Percentiles rank a stretch among this genome's conserved stretches.
Conservation (phyloP, 1,284 basidiomycete species). For the Anthracocystis walkeri region DNA sequence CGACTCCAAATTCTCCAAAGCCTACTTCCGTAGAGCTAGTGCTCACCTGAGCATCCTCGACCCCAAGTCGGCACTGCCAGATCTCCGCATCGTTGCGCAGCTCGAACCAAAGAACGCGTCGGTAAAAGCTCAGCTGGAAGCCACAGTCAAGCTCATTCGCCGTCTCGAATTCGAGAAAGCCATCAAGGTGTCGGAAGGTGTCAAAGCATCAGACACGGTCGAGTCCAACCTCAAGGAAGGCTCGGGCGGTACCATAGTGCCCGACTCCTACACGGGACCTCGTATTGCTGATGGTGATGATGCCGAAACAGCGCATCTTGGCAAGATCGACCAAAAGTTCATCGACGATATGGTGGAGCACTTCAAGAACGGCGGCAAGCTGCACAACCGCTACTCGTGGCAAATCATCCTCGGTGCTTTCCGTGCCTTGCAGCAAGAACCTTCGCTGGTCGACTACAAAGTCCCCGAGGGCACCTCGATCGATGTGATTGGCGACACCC, state of each 20-base stretch:
- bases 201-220: constrained; percentile 54
- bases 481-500: constrained; percentile 64
- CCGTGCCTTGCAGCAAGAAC: constrained; percentile 80
- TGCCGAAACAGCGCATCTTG: constrained; percentile 74
- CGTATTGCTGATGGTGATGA: constrained; percentile 47
- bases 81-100: constrained; percentile 74
- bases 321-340: constrained; percentile 76
- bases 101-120: constrained; percentile 88
- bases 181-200: constrained; percentile 60
- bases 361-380: constrained; percentile 90
- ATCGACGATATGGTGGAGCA: constrained; percentile 86
- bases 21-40: constrained; percentile 89
- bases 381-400: constrained; percentile 85
- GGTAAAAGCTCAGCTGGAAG: constrained; percentile 83
- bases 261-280: constrained; percentile 60
- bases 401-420: constrained; percentile 92
- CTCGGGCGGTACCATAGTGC: constrained; percentile 47
- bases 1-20: constrained; percentile 91
- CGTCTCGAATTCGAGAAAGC: constrained; percentile 66
- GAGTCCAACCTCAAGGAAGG: constrained; percentile 60
- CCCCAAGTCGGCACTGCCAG: constrained; percentile 64
- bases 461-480: constrained; percentile 79
- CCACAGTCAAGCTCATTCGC: constrained; percentile 89
- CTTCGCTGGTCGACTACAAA: constrained; percentile 82
- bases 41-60: constrained; percentile 87